These are phyloP conservation scores for Yamadazyma buinensis DNA, from an alignment of 1,139 yeast genomes.

Conservation along the genomic window DNA sequence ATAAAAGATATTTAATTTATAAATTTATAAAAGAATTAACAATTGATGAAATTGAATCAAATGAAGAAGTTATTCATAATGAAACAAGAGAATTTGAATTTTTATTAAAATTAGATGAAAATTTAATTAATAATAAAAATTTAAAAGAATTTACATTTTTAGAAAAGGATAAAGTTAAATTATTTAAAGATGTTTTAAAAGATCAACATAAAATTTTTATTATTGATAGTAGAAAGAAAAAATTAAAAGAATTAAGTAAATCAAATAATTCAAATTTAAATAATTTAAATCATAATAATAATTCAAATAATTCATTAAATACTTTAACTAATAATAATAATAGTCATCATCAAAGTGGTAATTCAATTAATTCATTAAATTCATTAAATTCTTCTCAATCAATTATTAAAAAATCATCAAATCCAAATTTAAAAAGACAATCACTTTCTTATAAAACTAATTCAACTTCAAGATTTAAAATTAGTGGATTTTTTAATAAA, in stretches of 20 bases:
- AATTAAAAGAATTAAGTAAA: slow-evolving; percentile 17
- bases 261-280: not conserved
- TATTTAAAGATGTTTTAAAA: slow-evolving; percentile 30
- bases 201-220: slow-evolving; percentile 35
- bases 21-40: slow-evolving; percentile 40
- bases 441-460: slow-evolving; percentile 39
- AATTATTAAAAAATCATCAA: slow-evolving; percentile 30
- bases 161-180: slow-evolving; percentile 25
- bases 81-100: slow-evolving; percentile 47
- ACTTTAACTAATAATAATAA: not conserved
- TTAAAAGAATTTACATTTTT: slow-evolving; percentile 24
- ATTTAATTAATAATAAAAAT: slow-evolving; percentile 25
- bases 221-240: slow-evolving; percentile 35
- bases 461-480: slow-evolving; percentile 41
- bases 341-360: slow-evolving; percentile 1
- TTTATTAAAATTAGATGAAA: slow-evolving; percentile 40
- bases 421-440: slow-evolving; percentile 35
- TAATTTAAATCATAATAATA: not conserved
- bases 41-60: slow-evolving; percentile 28
- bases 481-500: slow-evolving; percentile 41
- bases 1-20: slow-evolving; percentile 41
- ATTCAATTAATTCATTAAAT: slow-evolving; percentile 1
- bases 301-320: not conserved
- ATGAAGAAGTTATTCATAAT: slow-evolving; percentile 24
- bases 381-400: slow-evolving; percentile 9